Evolutionary conservation across 202 grass and related monocot species (phyloP), one percentile per base, ranked within the genome.

Genomic region (Elaeis oleifera): DNA sequence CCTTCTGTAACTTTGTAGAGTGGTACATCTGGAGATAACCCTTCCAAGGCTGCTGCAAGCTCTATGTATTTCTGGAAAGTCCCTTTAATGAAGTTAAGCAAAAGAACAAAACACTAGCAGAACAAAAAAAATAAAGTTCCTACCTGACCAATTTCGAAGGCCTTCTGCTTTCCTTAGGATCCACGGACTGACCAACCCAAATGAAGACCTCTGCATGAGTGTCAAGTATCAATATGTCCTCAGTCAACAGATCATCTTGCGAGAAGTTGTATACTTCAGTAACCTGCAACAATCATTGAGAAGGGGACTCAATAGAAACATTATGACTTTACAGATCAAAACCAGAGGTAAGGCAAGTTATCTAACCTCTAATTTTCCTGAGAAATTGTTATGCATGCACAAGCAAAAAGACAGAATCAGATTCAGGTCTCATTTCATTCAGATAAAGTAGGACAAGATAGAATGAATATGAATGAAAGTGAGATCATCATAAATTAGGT

Each of bases 211-310:
- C 84, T 2, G 59, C 57, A 20, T 78, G 72, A 69, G 80, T 89
- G 64, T 92, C 88, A 58, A 92, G 85, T 77, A 92, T 81, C 78
- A 92, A 85, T 18, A 79, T 76, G 57, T 99, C 94, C 81, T 99
- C 94, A 49, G 94, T 92, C 76, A 99, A 76, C 51, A 97, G 74
- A 83, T 97, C 94, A 81, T 97, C 94, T 97, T 97, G 94, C 23
- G 82, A 84, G 84, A 97, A 97, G 76, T 81, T 97, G 64, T 68
- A 83, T 73, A 97, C 61, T 74, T 97, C 94, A 29, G 64, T 80
- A 63, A 97, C 79, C 94, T 97, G 63, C 29, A 61, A 73, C 9
- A 0, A 50, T 18, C 51, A 64, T 52, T 3, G 26, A 54, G 49
- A 53, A 20, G 58, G 65, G 65, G 6, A 61, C 50, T 53, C 56